phyloP scores from a whole-genome alignment of 345 rosid genomes.

The Eucalyptus sp. region DNA sequence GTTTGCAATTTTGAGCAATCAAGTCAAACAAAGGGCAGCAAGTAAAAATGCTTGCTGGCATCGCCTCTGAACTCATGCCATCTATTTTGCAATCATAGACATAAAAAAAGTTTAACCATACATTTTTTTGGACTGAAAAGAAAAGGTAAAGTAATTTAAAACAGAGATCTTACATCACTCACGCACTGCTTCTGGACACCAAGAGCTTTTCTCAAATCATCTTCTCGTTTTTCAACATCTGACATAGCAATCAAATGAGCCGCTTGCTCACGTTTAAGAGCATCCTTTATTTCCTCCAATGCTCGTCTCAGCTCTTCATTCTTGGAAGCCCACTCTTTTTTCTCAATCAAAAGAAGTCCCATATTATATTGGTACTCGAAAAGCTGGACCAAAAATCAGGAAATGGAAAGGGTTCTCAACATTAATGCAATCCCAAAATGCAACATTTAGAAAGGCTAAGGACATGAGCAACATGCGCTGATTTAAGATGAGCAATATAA shows the following conservation, averaged over 20 bases:
- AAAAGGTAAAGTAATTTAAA: not conserved
- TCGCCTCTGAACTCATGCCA: not conserved
- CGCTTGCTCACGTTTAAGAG: conserved; percentile 60
- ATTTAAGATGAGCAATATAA: not conserved
- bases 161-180: conserved; percentile 51
- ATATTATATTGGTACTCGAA: conserved; percentile 87
- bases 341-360: conserved; percentile 92
- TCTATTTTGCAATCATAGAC: not conserved
- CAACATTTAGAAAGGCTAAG: not conserved
- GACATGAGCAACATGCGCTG: not conserved
- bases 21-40: not conserved
- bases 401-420: not conserved
- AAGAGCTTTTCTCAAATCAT: conserved; percentile 71
- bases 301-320: conserved; percentile 53
- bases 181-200: conserved; percentile 94
- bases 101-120: not conserved
- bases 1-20: not conserved
- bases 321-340: conserved; percentile 73
- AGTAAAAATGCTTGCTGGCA: not conserved
- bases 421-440: not conserved
- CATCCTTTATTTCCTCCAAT: conserved; percentile 45
- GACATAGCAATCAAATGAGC: conserved; percentile 58
- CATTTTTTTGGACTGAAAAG: not conserved
- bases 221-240: conserved; percentile 80
- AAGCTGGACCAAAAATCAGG: conserved; percentile 35